A percentile compares a stretch with the other conserved stretches of the same genome.
Evolutionary conservation across 129 eudicot genomes (phyloP).

Genomic region (Flaveria ramosissima): DNA sequence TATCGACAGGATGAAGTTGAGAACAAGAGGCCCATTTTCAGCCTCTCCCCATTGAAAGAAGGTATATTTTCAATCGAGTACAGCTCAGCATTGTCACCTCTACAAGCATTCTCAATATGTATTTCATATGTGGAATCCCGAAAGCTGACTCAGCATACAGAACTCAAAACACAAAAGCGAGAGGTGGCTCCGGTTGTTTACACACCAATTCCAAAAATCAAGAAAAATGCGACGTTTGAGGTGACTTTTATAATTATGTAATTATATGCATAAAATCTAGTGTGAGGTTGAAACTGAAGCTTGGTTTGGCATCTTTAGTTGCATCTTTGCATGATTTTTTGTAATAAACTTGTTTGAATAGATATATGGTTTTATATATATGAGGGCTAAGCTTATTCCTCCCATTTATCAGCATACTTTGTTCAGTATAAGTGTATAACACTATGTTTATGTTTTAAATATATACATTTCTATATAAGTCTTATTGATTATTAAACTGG

Average conservation of each 20-base stretch:
- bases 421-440: background rate
- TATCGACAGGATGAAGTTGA: constrained; percentile 47
- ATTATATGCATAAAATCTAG: constrained; percentile 22
- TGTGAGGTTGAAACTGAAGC: constrained; percentile 22
- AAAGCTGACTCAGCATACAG: constrained; percentile 39
- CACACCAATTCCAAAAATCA: constrained; percentile 34
- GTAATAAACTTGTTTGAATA: constrained; percentile 15
- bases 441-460: too few species aligned
- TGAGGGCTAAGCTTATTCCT: background rate
- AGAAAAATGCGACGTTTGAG: constrained; percentile 16
- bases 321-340: constrained; percentile 12
- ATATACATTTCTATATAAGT: too few species aligned
- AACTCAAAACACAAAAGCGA: constrained; percentile 20
- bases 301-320: constrained; percentile 13
- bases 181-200: constrained; percentile 39
- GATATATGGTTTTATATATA: constrained; percentile 14
- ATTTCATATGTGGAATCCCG: constrained; percentile 55
- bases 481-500: too few species aligned
- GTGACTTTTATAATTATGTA: constrained; percentile 16
- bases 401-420: background rate
- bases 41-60: constrained; percentile 55
- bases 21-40: constrained; percentile 49
- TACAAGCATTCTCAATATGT: constrained; percentile 75
- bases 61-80: constrained; percentile 69
- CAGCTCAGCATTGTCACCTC: constrained; percentile 52